A percentile compares a stretch with the other conserved stretches of the same genome.
Evolutionary conservation across 371 early-diverging fungal genomes (phyloP).

Genomic region (Astathelohania contejeani): DNA sequence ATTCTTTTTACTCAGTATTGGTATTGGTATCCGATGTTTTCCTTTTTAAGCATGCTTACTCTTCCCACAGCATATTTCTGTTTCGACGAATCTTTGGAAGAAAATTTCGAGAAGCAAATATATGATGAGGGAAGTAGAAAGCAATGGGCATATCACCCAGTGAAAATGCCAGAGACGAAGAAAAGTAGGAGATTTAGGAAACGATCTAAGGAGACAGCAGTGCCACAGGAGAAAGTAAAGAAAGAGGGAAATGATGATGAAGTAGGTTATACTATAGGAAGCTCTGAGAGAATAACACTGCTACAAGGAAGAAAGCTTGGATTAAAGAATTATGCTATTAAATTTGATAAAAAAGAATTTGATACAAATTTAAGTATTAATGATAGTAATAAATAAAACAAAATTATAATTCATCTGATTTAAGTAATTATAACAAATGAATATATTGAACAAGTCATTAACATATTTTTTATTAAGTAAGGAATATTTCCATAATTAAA

Average conservation of each 20-base stretch:
- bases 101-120: constrained; percentile 2
- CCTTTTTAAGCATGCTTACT: constrained; percentile 31
- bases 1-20: constrained; percentile 91
- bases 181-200: neutral
- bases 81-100: constrained; percentile 28
- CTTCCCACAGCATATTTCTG: constrained; percentile 32
- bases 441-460: no score
- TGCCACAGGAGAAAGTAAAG: neutral
- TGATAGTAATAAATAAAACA: no score
- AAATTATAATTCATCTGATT: no score
- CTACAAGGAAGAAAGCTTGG: no score
- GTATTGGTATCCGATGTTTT: constrained; percentile 88
- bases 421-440: no score
- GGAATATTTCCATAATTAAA: no score
- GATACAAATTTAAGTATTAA: no score
- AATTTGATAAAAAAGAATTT: no score
- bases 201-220: neutral
- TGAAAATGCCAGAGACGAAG: constrained; percentile 1
- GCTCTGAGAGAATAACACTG: no score
- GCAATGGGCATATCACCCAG: neutral
- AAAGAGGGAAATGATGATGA: neutral
- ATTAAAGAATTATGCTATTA: no score
- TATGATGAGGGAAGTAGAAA: neutral
- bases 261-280: no score
- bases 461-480: no score